Conservation (phyloP, 129 eudicot species). For the Flaveria ramosissima region DNA sequence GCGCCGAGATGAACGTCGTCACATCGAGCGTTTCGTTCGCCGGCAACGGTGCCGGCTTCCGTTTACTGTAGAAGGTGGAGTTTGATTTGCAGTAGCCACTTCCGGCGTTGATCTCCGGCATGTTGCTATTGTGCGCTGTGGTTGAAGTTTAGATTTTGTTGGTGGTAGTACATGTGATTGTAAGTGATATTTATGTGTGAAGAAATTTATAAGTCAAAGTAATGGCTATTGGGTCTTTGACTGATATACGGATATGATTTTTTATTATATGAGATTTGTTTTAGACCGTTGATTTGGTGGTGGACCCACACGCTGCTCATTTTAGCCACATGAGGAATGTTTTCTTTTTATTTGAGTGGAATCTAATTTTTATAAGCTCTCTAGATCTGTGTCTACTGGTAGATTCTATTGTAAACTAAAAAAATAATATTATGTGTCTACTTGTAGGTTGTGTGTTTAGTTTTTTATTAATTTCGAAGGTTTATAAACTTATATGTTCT, state of each 20-base stretch:
- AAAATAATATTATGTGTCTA: too few relatives aligned
- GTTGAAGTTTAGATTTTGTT: background rate
- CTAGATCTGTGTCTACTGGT: too few relatives aligned
- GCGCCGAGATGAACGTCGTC: conserved; percentile 90
- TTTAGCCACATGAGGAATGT: background rate
- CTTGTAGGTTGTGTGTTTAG: too few relatives aligned
- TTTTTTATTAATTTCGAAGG: too few relatives aligned
- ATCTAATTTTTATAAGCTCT: too few relatives aligned
- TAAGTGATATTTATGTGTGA: background rate
- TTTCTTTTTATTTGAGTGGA: background rate
- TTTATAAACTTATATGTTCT: too few relatives aligned
- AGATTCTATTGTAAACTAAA: too few relatives aligned
- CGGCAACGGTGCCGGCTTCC: conserved; percentile 64
- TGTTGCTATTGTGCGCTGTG: conserved; percentile 37
- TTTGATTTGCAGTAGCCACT: conserved; percentile 67
- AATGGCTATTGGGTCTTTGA: background rate
- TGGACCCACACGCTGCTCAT: background rate
- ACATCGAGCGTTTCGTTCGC: conserved; percentile 55
- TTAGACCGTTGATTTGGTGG: background rate
- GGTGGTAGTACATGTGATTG: too few relatives aligned
- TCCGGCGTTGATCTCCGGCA: conserved; percentile 43
- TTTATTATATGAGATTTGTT: background rate
- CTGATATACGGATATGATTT: background rate
- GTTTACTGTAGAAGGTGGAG: conserved; percentile 86
- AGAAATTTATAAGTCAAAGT: background rate